Conservation (phyloP, 73 alveolate species). For the Paraurostyla sp. region DNA sequence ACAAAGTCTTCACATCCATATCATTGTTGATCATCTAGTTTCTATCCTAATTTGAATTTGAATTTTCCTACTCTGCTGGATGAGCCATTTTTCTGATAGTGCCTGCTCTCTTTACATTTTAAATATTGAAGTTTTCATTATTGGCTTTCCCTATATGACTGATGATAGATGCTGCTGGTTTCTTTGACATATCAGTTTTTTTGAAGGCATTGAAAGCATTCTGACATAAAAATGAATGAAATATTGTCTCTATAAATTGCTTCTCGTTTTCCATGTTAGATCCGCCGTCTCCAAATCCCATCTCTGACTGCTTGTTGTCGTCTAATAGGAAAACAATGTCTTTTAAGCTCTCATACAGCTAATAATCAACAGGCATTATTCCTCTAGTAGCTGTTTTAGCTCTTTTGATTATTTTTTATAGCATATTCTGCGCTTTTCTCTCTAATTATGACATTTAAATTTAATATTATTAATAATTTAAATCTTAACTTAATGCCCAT, state of each 20-base stretch:
- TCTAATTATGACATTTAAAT: background rate
- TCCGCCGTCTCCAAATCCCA: constrained; percentile 35
- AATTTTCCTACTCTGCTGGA: no score
- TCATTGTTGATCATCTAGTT: background rate
- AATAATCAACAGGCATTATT: background rate
- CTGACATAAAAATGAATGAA: constrained; percentile 18
- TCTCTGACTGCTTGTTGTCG: background rate
- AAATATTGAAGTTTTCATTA: background rate
- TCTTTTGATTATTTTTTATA: background rate
- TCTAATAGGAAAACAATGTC: background rate
- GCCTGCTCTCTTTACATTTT: background rate
- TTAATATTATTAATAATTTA: background rate
- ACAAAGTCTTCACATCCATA: background rate
- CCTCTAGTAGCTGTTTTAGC: background rate
- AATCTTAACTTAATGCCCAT: background rate
- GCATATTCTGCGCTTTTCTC: background rate
- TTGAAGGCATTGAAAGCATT: background rate
- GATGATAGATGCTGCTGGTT: background rate
- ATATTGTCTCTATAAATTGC: constrained; percentile 1
- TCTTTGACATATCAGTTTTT: background rate
- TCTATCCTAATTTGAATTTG: background rate
- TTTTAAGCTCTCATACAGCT: background rate
- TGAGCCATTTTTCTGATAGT: no score
- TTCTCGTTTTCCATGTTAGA: background rate
- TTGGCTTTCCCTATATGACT: background rate